Percentiles rank a stretch among this genome's conserved stretches.
These are phyloP conservation scores for Saturnispora zaruensis DNA, from an alignment of 805 yeast species.

Conservation along the genomic window DNA sequence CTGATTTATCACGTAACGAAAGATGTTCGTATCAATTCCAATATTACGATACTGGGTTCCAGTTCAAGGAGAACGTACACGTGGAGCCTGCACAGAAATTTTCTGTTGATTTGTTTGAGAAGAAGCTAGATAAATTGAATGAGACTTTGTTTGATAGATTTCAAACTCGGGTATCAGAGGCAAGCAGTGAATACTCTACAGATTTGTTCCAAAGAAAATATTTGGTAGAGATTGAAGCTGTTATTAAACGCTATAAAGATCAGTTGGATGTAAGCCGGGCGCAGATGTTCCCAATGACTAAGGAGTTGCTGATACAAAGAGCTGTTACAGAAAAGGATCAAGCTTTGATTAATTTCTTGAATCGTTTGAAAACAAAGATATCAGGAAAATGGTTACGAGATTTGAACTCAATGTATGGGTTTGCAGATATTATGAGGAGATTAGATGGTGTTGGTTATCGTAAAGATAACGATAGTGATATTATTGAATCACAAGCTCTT, in stretches of 20 bases:
- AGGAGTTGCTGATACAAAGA: slow-evolving; percentile 7
- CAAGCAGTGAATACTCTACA: not conserved
- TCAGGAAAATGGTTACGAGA: slow-evolving; percentile 13
- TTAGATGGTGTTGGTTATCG: not conserved
- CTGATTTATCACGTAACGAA: slow-evolving; percentile 4
- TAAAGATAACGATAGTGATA: slow-evolving; percentile 2
- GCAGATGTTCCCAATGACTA: slow-evolving; percentile 9
- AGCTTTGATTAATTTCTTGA: slow-evolving; percentile 15
- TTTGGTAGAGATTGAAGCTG: slow-evolving; percentile 17
- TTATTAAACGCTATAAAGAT: slow-evolving; percentile 13
- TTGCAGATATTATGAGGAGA: slow-evolving; percentile 6
- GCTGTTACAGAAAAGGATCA: slow-evolving; percentile 10
- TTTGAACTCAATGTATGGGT: slow-evolving; percentile 12
- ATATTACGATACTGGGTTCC: not conserved
- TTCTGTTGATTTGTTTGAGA: slow-evolving; percentile 3
- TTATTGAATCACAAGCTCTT: slow-evolving; percentile 2
- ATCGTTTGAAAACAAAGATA: slow-evolving; percentile 11
- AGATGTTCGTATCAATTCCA: not conserved
- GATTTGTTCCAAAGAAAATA: slow-evolving; percentile 13
- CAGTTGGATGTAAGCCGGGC: slow-evolving; percentile 18
- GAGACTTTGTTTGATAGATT: not conserved
- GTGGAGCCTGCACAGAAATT: slow-evolving; percentile 4
- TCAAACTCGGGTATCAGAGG: not conserved
- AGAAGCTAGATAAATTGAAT: slow-evolving; percentile 1
- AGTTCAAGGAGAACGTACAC: not conserved